phyloP scores from a whole-genome alignment of 257 asterid species.

The Solanum arcanum region DNA sequence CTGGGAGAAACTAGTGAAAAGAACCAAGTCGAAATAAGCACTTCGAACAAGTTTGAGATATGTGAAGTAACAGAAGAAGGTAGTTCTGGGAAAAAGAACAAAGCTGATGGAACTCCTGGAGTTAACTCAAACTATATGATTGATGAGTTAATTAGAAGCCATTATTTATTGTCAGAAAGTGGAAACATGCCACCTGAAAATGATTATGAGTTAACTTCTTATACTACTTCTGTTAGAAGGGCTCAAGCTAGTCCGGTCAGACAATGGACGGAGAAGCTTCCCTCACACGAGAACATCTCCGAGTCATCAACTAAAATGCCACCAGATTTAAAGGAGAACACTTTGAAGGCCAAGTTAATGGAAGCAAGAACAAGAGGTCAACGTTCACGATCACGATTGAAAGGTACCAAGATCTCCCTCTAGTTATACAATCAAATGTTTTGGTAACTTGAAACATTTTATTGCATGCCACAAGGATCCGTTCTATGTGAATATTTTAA shows the following conservation, averaged over 20 bases:
- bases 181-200: conserved; percentile 36
- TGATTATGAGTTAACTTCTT: conserved; percentile 33
- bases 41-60: conserved; percentile 30
- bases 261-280: conserved; percentile 61
- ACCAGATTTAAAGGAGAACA: conserved; percentile 49
- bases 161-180: conserved; percentile 50
- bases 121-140: conserved; percentile 44
- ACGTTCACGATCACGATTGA: conserved; percentile 58
- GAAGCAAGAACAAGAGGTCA: conserved; percentile 79
- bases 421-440: conserved; percentile 20
- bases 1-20: conserved; percentile 7
- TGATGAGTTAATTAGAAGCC: conserved; percentile 61
- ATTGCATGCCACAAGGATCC: not conserved
- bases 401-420: conserved; percentile 47
- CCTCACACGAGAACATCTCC: conserved; percentile 34
- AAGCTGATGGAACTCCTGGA: conserved; percentile 23
- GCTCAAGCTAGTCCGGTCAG: conserved; percentile 71
- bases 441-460: not conserved
- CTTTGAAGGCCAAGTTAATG: conserved; percentile 56
- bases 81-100: conserved; percentile 29
- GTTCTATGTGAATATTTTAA: conserved; percentile 16
- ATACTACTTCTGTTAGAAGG: conserved; percentile 46
- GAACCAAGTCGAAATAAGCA: conserved; percentile 28
- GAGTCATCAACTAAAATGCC: conserved; percentile 60
- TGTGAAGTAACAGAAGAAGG: conserved; percentile 32